Evolutionary conservation across 306 rosid genomes (phyloP).

Genomic region (Dryas alaskensis): DNA sequence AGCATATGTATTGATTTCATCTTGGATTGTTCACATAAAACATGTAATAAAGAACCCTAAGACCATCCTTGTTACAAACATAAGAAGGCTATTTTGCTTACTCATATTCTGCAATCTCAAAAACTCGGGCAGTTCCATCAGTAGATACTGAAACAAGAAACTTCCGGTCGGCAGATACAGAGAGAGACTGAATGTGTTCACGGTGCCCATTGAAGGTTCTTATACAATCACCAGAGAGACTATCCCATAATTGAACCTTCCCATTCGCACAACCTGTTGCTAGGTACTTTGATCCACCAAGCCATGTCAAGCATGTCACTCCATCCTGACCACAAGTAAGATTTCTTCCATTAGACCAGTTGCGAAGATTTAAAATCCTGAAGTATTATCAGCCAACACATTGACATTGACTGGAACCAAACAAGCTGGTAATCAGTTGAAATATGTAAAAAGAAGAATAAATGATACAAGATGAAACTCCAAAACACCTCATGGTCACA

Average conservation of each 20-base stretch:
- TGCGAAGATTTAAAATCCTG: slow-evolving; percentile 1
- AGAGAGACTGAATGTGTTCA: slow-evolving; percentile 58
- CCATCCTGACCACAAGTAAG: slow-evolving; percentile 55
- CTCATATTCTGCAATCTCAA: slow-evolving; percentile 54
- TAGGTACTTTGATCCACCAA: slow-evolving; percentile 50
- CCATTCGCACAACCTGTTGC: slow-evolving; percentile 81
- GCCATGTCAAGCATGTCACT: slow-evolving; percentile 79
- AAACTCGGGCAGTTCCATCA: slow-evolving; percentile 75
- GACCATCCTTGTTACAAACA: not conserved
- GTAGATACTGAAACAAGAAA: slow-evolving; percentile 67
- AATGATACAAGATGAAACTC: slow-evolving; percentile 12
- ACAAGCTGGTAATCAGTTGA: slow-evolving; percentile 6
- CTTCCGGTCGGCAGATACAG: slow-evolving; percentile 57
- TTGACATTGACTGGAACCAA: not conserved
- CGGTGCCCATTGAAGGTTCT: slow-evolving; percentile 63
- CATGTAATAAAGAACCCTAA: not conserved
- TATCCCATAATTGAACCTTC: slow-evolving; percentile 70
- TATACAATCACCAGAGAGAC: slow-evolving; percentile 76
- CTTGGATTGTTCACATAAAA: not conserved
- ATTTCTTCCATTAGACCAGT: slow-evolving; percentile 17
- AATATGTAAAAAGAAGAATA: not conserved
- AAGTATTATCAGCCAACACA: not conserved
- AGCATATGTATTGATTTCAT: not conserved
- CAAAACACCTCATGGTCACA: slow-evolving; percentile 80
- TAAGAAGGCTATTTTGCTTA: slow-evolving; percentile 17